phyloP scores from a whole-genome alignment of 1,139 yeast species.

The Sugiyamaella grinbergsii region DNA sequence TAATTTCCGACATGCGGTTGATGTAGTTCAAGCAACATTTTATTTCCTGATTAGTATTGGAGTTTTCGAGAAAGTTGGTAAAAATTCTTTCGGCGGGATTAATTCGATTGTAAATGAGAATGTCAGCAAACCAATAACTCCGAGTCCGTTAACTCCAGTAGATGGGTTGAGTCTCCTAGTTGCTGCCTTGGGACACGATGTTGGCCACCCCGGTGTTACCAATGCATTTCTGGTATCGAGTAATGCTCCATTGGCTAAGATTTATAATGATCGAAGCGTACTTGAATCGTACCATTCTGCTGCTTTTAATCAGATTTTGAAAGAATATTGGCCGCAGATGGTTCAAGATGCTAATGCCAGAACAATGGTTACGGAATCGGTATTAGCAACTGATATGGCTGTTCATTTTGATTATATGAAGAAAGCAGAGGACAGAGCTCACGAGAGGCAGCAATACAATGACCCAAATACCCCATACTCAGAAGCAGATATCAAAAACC shows the following conservation, averaged over 20 bases:
- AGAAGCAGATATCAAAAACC: conserved; percentile 1
- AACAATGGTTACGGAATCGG: conserved; percentile 42
- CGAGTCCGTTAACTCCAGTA: conserved; percentile 34
- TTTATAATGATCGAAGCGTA: conserved; percentile 67
- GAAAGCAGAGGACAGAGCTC: conserved; percentile 33
- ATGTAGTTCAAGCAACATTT: conserved; percentile 89
- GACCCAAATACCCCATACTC: not conserved
- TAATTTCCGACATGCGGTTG: conserved; percentile 93
- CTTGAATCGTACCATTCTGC: conserved; percentile 85
- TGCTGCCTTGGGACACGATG: conserved; percentile 93
- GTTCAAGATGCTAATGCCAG: conserved; percentile 31
- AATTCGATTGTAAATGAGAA: not conserved
- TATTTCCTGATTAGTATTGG: conserved; percentile 52
- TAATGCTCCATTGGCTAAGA: conserved; percentile 64
- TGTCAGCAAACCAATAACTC: not conserved
- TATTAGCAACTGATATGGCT: conserved; percentile 94
- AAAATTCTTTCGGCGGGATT: conserved; percentile 32
- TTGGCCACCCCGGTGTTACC: conserved; percentile 95
- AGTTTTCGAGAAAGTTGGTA: conserved; percentile 49
- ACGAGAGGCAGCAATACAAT: not conserved
- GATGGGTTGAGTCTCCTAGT: conserved; percentile 64
- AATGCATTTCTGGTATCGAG: conserved; percentile 67
- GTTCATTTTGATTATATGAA: conserved; percentile 76
- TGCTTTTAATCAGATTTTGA: conserved; percentile 62
- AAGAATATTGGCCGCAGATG: conserved; percentile 63